phyloP scores from a whole-genome alignment of 495 filamentous ascomycete genomes.

The Durotheca rogersii region DNA sequence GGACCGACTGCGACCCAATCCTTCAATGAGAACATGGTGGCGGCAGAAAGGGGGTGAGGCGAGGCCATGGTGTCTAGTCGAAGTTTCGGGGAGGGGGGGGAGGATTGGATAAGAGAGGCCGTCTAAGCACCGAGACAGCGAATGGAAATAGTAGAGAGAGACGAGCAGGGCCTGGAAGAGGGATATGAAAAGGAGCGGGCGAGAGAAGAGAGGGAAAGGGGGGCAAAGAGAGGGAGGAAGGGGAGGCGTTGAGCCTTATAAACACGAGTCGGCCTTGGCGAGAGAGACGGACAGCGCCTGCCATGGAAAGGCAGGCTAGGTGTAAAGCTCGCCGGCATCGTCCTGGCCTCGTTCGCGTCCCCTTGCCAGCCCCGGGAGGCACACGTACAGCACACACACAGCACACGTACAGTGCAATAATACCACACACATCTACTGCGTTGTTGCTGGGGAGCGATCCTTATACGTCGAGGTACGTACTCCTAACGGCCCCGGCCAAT shows the following conservation, averaged over 20 bases:
- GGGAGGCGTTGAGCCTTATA: slow-evolving; percentile 10
- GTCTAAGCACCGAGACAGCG: neutral
- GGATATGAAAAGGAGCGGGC: slow-evolving; percentile 5
- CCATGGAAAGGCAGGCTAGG: too few species aligned
- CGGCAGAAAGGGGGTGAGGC: slow-evolving; percentile 33
- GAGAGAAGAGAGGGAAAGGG: slow-evolving; percentile 15
- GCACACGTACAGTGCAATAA: too few species aligned
- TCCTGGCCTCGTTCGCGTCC: too few species aligned
- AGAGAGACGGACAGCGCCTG: too few species aligned
- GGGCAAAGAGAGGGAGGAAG: neutral
- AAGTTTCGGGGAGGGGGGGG: neutral
- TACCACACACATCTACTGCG: too few species aligned
- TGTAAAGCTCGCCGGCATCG: too few species aligned
- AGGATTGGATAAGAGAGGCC: neutral
- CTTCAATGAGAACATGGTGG: slow-evolving; percentile 29
- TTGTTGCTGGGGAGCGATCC: neutral
- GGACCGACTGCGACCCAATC: slow-evolving; percentile 31
- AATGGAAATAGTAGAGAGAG: neutral
- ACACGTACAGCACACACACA: too few species aligned
- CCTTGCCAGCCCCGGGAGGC: too few species aligned
- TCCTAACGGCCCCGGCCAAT: neutral
- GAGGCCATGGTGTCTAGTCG: slow-evolving; percentile 15
- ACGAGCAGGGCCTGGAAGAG: neutral
- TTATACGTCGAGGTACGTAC: too few species aligned
- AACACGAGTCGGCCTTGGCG: slow-evolving; percentile 9